Evolutionary conservation across 2,329 filamentous ascomycete species (phyloP), one percentile per base, ranked within the genome.

Genomic region (Pyricularia pennisetigena): DNA sequence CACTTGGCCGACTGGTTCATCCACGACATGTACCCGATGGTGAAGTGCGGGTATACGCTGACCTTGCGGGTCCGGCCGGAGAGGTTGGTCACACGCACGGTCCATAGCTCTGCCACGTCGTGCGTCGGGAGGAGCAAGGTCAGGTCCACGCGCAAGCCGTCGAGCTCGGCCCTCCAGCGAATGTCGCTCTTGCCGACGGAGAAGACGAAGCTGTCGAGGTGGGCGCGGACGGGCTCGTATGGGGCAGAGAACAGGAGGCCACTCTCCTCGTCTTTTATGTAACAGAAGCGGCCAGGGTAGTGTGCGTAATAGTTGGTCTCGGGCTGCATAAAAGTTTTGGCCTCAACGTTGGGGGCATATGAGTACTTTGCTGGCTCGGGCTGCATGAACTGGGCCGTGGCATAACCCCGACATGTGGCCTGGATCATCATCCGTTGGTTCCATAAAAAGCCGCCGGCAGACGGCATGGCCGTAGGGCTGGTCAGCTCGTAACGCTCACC

Each of bases 381-480:
- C 74, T 86, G 85, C 85, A 87, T 86, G 77, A 85, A 86, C 68
- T 86, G 84, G 2, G 84, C 80, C 2, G 82, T 85, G 29, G 84
- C 82, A 72, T 85, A 86, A n/a, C 85, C 85, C 24, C 85, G 83
- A 73, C 84, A 86, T 68, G 84, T 86, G 64, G 83, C 78, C 73
- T 86, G 84, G 69, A 86, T 84, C 84, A 86, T 86, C 84, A 86
- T 86, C 75, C 79, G 82, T 74, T 85, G 82, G 71, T 87, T 87
- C 85, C 85, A 87, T 12, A 87, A 78, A 73, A 86, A 87, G 67
- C 80, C 83, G 66, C 80, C 82, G 3, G 84, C 83, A 74, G 85
- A 83, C 66, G 84, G 83, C 79, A 87, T 77, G 59, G 82, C 82
- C 28, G 83, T 85, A n/a, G 84, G 82, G 73, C 80, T 83, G 66